Evolutionary conservation across 2,329 filamentous ascomycete species (phyloP).

Genomic region (Incumbomyces lentus): DNA sequence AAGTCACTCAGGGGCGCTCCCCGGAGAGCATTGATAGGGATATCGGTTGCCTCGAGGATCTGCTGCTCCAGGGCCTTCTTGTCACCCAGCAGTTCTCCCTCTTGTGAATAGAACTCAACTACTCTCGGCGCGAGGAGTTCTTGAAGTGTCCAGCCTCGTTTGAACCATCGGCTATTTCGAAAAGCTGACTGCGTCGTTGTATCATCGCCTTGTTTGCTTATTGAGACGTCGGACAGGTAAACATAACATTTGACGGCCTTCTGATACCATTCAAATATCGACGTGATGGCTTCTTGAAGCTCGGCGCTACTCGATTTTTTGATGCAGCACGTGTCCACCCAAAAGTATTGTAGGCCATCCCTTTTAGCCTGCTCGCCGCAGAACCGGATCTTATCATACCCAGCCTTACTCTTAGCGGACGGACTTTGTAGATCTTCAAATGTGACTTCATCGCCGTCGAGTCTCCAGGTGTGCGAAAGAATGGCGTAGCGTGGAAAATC

Average conservation of each 20-base stretch:
- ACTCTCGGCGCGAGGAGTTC: slow-evolving; percentile 20
- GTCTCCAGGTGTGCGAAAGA: slow-evolving; percentile 21
- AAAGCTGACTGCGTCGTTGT: background rate
- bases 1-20: slow-evolving; percentile 16
- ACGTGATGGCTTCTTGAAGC: slow-evolving; percentile 17
- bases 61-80: slow-evolving; percentile 17
- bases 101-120: slow-evolving; percentile 21
- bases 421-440: slow-evolving; percentile 15
- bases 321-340: too few relatives aligned
- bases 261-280: slow-evolving; percentile 21
- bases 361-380: slow-evolving; percentile 7
- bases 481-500: slow-evolving; percentile 17
- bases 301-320: too few relatives aligned
- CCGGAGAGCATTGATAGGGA: slow-evolving; percentile 14
- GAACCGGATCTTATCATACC: slow-evolving; percentile 10
- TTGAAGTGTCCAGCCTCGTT: too few relatives aligned
- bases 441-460: slow-evolving; percentile 16
- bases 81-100: slow-evolving; percentile 16
- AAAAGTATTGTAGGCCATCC: slow-evolving; percentile 12
- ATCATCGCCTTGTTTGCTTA: background rate
- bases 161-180: slow-evolving; percentile 11
- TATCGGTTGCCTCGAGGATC: slow-evolving; percentile 21
- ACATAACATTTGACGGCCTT: slow-evolving; percentile 15
- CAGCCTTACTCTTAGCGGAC: slow-evolving; percentile 1
- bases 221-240: slow-evolving; percentile 12